Evolutionary conservation across 345 rosid genomes (phyloP), one percentile per base, ranked within the genome.

Genomic region (Viola odorata): DNA sequence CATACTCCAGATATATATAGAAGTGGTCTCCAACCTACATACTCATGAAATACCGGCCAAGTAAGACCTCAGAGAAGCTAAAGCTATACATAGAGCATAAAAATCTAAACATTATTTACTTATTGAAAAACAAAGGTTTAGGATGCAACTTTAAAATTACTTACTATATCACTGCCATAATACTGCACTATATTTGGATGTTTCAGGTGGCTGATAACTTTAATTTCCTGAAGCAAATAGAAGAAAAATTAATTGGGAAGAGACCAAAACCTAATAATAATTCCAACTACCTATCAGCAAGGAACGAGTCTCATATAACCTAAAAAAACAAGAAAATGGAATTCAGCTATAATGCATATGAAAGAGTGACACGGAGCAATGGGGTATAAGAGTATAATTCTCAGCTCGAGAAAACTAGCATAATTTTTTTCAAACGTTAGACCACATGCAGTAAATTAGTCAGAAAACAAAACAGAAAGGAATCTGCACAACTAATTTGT

Each of bases 111-210:
- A 23, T 23, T 15, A 40, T 3, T 17, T 52, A 52, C 39, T 52
- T 52, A 0, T 8, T 52, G 7, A 23, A 38, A 52, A 52, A 12
- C 7, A 11, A 23, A 52, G 16, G 36, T 12, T 16, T 16, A 10
- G 38, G 16, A 41, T 5, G 59, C 57, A 73, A 58, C 63, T 53
- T 70, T 54, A 66, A 61, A 50, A 50, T 58, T 64, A 82, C 99
- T 83, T 68, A 94, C 99, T 73, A 75, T 88, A 80, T 90, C 99
- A 75, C 99, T 94, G 55, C 99, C 99, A 69, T 85, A 88, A 71
- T 94, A 94, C 80, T 90, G 99, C 76, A 94, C 99, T 64, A 90
- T 94, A 71, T 94, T 94, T 36, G 86, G 96, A 77, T 94, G 99
- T 71, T 90, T 87, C 65, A 94, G 81, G 40, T 81, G 86, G 83